These are phyloP conservation scores for Desmodesmus armatus DNA, from an alignment of 139 green algal species.

Conservation along the genomic window DNA sequence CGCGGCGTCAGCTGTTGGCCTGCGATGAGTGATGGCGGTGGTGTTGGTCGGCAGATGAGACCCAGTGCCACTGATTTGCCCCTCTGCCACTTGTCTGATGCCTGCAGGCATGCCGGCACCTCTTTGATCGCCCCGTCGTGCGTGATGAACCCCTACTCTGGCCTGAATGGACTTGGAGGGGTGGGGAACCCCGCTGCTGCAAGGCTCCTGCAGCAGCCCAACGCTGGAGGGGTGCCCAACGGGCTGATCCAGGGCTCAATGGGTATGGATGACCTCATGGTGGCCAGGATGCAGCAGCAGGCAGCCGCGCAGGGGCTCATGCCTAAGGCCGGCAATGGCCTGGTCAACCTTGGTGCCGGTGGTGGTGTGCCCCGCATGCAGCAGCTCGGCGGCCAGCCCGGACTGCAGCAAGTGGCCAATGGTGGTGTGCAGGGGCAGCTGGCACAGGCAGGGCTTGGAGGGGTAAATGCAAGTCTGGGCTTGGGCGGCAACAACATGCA, in stretches of 20 bases:
- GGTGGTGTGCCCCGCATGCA: not conserved
- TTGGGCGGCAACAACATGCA: conserved; percentile 36
- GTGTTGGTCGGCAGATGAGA: too few species aligned
- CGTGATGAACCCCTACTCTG: conserved; percentile 40
- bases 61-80: too few species aligned
- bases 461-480: not conserved
- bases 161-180: conserved; percentile 29
- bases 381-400: conserved; percentile 27
- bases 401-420: conserved; percentile 36
- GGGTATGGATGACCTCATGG: conserved; percentile 40
- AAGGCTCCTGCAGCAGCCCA: not conserved
- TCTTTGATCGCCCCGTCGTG: too few species aligned
- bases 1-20: too few species aligned
- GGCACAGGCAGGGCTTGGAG: not conserved
- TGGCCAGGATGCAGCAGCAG: conserved; percentile 35
- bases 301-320: conserved; percentile 36
- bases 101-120: too few species aligned
- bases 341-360: not conserved
- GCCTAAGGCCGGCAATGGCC: conserved; percentile 2
- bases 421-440: not conserved
- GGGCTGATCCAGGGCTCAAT: conserved; percentile 30
- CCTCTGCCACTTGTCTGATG: too few species aligned
- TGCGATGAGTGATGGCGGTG: too few species aligned
- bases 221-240: not conserved
- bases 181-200: conserved; percentile 1